Evolutionary conservation across 352 stramenopile species (phyloP).

Genomic region (Phytophthora nicotianae): DNA sequence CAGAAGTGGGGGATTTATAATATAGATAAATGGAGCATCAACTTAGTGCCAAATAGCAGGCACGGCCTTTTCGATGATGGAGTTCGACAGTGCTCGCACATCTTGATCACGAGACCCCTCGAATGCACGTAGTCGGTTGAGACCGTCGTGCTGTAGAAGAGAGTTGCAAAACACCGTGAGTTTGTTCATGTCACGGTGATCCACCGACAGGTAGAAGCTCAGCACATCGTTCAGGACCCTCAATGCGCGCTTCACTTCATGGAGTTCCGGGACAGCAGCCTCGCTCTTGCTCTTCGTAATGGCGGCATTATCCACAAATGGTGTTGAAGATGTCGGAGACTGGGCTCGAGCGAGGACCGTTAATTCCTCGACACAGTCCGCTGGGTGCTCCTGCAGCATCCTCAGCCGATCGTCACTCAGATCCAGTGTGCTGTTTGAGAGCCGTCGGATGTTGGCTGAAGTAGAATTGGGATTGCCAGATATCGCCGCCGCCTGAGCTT

Average conservation of each 20-base stretch:
- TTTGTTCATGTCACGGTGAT: slow-evolving; percentile 80
- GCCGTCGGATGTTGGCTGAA: slow-evolving; percentile 15
- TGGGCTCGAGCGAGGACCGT: slow-evolving; percentile 42
- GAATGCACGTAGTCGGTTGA: slow-evolving; percentile 71
- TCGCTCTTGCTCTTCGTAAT: slow-evolving; percentile 21
- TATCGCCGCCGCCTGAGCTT: slow-evolving; percentile 29
- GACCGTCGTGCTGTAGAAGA: slow-evolving; percentile 70
- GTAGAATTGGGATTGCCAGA: slow-evolving; percentile 5
- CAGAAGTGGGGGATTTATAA: slow-evolving; percentile 2
- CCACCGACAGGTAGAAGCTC: slow-evolving; percentile 67
- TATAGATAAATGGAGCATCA: slow-evolving; percentile 21
- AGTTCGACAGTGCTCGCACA: slow-evolving; percentile 60
- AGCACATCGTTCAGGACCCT: slow-evolving; percentile 74
- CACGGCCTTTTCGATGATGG: slow-evolving; percentile 85
- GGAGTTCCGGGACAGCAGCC: slow-evolving; percentile 10
- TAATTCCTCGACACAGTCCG: slow-evolving; percentile 68
- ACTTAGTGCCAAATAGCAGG: slow-evolving; percentile 78
- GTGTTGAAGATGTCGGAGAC: slow-evolving; percentile 15
- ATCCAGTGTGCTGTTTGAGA: slow-evolving; percentile 37
- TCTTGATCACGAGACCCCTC: slow-evolving; percentile 55
- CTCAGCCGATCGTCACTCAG: slow-evolving; percentile 60
- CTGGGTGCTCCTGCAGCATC: slow-evolving; percentile 60
- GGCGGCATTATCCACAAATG: slow-evolving; percentile 6
- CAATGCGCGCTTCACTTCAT: slow-evolving; percentile 58
- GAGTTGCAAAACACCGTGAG: slow-evolving; percentile 87